phyloP scores from a whole-genome alignment of 139 green algal species.

The Dunaliella sp. region DNA sequence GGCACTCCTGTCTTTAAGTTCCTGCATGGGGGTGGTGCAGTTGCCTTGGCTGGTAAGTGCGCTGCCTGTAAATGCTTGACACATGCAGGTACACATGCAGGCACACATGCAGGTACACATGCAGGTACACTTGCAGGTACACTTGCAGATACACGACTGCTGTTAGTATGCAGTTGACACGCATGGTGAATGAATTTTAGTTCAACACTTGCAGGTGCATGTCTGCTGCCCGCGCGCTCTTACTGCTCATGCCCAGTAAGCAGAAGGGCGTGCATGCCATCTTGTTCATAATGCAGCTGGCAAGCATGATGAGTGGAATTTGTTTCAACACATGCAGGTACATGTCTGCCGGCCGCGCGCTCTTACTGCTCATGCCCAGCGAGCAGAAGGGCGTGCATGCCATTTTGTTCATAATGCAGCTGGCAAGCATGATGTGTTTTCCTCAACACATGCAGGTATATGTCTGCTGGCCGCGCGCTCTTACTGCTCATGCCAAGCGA shows the following conservation, averaged over 20 bases:
- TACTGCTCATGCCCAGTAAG: conserved; percentile 41
- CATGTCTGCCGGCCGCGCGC: conserved; percentile 56
- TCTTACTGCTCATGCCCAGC: conserved; percentile 77
- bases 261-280: conserved; percentile 18
- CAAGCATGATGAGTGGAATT: too few species aligned
- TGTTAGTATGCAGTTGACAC: too few species aligned
- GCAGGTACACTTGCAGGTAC: too few species aligned
- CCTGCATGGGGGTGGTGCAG: too few species aligned
- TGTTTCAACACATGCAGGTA: conserved; percentile 65
- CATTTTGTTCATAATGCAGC: not conserved
- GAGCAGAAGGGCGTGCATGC: conserved; percentile 67
- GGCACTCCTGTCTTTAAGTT: too few species aligned
- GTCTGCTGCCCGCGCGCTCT: not conserved
- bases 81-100: too few species aligned
- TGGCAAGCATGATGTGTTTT: too few species aligned
- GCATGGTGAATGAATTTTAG: too few species aligned
- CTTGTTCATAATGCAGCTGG: too few species aligned
- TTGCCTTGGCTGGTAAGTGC: too few species aligned
- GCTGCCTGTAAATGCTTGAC: too few species aligned
- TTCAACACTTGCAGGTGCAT: conserved; percentile 31
- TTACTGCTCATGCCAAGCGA: conserved; percentile 79
- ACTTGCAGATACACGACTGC: conserved; percentile 27
- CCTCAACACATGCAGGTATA: conserved; percentile 64
- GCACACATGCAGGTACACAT: too few species aligned
- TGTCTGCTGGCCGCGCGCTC: conserved; percentile 63